These are phyloP conservation scores for Cyberlindnera veronae DNA, from an alignment of 805 yeast species.

Conservation along the genomic window DNA sequence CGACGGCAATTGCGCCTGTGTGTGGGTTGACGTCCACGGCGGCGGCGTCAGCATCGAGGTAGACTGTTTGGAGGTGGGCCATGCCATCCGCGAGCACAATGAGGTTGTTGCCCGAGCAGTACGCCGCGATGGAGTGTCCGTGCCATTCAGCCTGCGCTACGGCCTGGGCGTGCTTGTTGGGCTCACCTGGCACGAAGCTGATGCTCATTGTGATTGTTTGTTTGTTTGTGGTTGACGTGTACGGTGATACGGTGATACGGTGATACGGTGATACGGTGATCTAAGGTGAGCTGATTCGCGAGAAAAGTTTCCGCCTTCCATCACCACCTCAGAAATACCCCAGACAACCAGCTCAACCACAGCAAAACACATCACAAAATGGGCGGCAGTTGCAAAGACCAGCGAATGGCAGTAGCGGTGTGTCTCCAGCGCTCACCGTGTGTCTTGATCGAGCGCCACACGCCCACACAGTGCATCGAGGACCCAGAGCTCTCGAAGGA, in stretches of 20 bases:
- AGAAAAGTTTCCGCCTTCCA: neutral
- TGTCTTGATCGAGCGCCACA: constrained; percentile 83
- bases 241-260: neutral
- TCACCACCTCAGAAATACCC: no score
- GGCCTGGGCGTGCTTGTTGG: constrained; percentile 53
- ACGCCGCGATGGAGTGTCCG: constrained; percentile 52
- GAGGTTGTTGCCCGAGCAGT: constrained; percentile 86
- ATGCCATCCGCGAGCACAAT: constrained; percentile 56
- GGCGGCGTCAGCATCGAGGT: constrained; percentile 60
- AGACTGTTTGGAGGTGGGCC: constrained; percentile 69
- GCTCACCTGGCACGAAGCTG: constrained; percentile 83
- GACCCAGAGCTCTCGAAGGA: constrained; percentile 73
- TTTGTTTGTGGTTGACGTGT: neutral
- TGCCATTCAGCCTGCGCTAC: constrained; percentile 65
- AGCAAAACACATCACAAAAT: constrained; percentile 5
- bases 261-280: neutral
- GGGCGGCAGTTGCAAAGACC: constrained; percentile 73
- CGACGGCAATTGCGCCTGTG: constrained; percentile 62
- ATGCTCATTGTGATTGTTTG: constrained; percentile 44
- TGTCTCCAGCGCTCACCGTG: constrained; percentile 97
- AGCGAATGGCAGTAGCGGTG: constrained; percentile 90
- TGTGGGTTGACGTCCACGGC: constrained; percentile 60
- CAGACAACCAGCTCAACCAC: neutral
- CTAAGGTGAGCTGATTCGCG: no score
- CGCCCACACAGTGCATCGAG: constrained; percentile 83